phyloP scores from a whole-genome alignment of 2,329 filamentous ascomycete genomes.

The Stagonosporopsis rhizophila region DNA sequence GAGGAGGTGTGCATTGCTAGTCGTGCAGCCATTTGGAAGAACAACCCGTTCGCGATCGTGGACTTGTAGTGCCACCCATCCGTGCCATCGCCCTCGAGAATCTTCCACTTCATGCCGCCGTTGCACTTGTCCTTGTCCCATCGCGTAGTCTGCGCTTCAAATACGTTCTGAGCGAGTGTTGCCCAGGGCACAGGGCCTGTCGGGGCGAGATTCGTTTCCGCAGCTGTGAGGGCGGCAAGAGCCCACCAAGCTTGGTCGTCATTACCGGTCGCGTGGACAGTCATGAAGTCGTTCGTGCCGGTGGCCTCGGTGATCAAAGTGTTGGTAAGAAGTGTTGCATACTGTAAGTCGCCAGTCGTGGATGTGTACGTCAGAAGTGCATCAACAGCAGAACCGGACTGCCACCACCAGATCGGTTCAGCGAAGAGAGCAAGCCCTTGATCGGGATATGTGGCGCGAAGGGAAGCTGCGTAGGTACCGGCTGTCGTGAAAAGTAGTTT shows the following conservation, averaged over 20 bases:
- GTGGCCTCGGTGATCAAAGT: slow-evolving; percentile 38
- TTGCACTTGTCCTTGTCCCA: slow-evolving; percentile 72
- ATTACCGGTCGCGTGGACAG: slow-evolving; percentile 60
- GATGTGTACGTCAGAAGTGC: slow-evolving; percentile 50
- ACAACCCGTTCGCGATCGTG: slow-evolving; percentile 75
- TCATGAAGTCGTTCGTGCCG: slow-evolving; percentile 49
- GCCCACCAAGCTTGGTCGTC: slow-evolving; percentile 79
- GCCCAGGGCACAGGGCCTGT: slow-evolving; percentile 62
- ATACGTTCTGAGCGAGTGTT: slow-evolving; percentile 71
- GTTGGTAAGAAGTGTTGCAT: slow-evolving; percentile 43
- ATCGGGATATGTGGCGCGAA: slow-evolving; percentile 29
- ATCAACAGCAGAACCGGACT: slow-evolving; percentile 37
- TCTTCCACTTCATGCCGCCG: slow-evolving; percentile 76
- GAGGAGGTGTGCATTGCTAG: slow-evolving; percentile 71
- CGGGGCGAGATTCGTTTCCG: slow-evolving; percentile 68
- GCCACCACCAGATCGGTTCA: slow-evolving; percentile 41
- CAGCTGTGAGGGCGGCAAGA: slow-evolving; percentile 69
- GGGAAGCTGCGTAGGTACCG: slow-evolving; percentile 23
- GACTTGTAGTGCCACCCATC: slow-evolving; percentile 84
- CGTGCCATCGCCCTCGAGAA: slow-evolving; percentile 68
- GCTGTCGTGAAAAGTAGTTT: slow-evolving; percentile 24
- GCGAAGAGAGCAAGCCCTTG: slow-evolving; percentile 29
- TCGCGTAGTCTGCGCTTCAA: slow-evolving; percentile 70
- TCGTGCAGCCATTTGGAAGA: slow-evolving; percentile 81
- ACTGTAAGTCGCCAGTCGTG: slow-evolving; percentile 51